Evolutionary conservation across 257 asterid genomes (phyloP).

Genomic region (Linaria vulgaris): DNA sequence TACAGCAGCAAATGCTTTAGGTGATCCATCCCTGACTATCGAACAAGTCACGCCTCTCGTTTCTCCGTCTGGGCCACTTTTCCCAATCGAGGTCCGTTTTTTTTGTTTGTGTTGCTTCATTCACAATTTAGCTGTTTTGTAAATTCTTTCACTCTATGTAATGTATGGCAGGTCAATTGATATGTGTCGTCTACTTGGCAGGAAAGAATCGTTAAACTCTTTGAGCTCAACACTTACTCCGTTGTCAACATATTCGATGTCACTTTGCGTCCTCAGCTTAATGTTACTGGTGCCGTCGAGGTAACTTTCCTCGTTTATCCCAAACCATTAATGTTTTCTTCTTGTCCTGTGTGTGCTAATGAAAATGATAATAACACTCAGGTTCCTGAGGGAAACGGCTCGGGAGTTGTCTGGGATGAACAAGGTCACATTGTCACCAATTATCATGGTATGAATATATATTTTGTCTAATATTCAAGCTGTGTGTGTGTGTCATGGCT

Average conservation of each 20-base stretch:
- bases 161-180: conserved; percentile 48
- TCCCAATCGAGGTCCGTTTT: conserved; percentile 74
- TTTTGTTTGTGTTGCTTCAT: conserved; percentile 19
- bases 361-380: conserved; percentile 30
- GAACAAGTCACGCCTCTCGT: conserved; percentile 82
- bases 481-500: background rate
- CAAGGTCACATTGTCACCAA: conserved; percentile 94
- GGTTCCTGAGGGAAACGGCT: conserved; percentile 99
- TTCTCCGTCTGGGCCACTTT: conserved; percentile 66
- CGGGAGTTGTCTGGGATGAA: conserved; percentile 95
- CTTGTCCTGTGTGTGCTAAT: background rate
- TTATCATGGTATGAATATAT: conserved; percentile 76
- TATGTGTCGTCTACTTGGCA: conserved; percentile 52
- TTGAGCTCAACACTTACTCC: conserved; percentile 87
- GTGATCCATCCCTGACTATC: conserved; percentile 81
- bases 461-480: background rate
- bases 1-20: conserved; percentile 94
- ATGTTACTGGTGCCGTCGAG: conserved; percentile 83
- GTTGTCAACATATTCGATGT: conserved; percentile 98
- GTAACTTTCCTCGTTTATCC: conserved; percentile 31
- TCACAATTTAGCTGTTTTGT: conserved; percentile 29
- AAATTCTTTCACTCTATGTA: conserved; percentile 26
- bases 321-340: conserved; percentile 11
- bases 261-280: conserved; percentile 85
- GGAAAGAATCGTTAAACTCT: conserved; percentile 89